These are phyloP conservation scores for Reutealis trisperma DNA, from an alignment of 345 rosid species.

Conservation along the genomic window DNA sequence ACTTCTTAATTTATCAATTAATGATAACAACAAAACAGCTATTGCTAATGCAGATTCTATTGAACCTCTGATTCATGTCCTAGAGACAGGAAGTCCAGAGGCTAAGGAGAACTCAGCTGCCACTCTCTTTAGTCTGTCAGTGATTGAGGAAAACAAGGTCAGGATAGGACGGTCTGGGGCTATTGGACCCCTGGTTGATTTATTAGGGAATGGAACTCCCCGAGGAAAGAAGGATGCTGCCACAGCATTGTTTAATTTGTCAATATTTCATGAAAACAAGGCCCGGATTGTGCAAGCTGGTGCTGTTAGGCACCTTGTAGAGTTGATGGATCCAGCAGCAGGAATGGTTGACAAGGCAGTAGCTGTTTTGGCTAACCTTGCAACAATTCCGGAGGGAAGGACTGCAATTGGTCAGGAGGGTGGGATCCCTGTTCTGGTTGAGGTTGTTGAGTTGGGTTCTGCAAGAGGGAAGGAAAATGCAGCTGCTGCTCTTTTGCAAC, in stretches of 20 bases:
- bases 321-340: conserved; percentile 85
- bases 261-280: conserved; percentile 84
- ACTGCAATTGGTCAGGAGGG: conserved; percentile 72
- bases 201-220: conserved; percentile 76
- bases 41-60: conserved; percentile 78
- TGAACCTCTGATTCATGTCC: conserved; percentile 74
- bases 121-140: conserved; percentile 84
- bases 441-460: conserved; percentile 95
- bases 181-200: conserved; percentile 76
- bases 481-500: conserved; percentile 85
- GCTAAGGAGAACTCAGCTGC: conserved; percentile 92
- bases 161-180: conserved; percentile 88
- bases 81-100: conserved; percentile 74
- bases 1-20: conserved; percentile 85
- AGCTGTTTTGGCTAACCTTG: conserved; percentile 89
- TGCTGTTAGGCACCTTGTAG: conserved; percentile 83
- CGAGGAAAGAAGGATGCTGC: conserved; percentile 94
- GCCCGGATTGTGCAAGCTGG: conserved; percentile 77
- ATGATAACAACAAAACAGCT: conserved; percentile 68
- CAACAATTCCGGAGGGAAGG: conserved; percentile 76
- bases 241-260: conserved; percentile 80
- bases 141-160: conserved; percentile 74
- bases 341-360: conserved; percentile 98
- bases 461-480: conserved; percentile 94
- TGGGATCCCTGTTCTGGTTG: conserved; percentile 84